Conservation (phyloP, 768 basidiomycete genomes). For the Mycena leptocephala region DNA sequence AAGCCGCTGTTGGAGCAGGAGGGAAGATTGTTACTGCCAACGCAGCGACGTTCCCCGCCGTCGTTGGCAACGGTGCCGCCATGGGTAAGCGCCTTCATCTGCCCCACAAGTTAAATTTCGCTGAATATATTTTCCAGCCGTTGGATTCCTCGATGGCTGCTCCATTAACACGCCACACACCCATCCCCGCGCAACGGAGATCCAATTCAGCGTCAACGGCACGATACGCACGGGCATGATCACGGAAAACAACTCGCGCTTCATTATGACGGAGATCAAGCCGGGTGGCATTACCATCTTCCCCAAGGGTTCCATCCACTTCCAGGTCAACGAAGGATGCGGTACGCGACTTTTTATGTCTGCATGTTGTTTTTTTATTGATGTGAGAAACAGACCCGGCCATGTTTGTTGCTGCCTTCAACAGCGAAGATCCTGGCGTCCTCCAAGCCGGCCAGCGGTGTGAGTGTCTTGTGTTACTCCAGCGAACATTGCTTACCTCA, state of each 20-base stretch:
- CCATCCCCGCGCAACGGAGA: conserved; percentile 39
- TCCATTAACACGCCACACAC: conserved; percentile 36
- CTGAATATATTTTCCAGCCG: conserved; percentile 1
- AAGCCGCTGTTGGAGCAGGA: not conserved
- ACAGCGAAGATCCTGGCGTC: conserved; percentile 31
- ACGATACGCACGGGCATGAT: conserved; percentile 39
- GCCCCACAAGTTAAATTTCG: too few species aligned
- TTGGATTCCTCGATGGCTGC: conserved; percentile 33
- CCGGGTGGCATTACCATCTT: conserved; percentile 31
- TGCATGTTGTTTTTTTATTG: conserved; percentile 3
- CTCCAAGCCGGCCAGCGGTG: conserved; percentile 36
- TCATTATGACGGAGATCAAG: conserved; percentile 34
- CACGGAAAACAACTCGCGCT: conserved; percentile 36
- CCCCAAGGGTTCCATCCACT: conserved; percentile 36
- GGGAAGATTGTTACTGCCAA: conserved; percentile 28
- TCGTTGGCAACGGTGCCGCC: conserved; percentile 31
- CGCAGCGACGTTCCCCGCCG: conserved; percentile 33
- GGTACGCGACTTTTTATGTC: conserved; percentile 25
- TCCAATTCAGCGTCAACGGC: conserved; percentile 36
- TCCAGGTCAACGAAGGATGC: conserved; percentile 38
- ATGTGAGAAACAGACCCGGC: conserved; percentile 25
- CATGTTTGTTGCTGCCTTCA: conserved; percentile 35
- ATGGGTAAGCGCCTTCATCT: conserved; percentile 25
- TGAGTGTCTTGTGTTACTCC: not conserved
- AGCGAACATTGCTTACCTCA: not conserved